Conservation (phyloP, 2,329 filamentous ascomycete genomes). For the Emergomyces pasteurianus region DNA sequence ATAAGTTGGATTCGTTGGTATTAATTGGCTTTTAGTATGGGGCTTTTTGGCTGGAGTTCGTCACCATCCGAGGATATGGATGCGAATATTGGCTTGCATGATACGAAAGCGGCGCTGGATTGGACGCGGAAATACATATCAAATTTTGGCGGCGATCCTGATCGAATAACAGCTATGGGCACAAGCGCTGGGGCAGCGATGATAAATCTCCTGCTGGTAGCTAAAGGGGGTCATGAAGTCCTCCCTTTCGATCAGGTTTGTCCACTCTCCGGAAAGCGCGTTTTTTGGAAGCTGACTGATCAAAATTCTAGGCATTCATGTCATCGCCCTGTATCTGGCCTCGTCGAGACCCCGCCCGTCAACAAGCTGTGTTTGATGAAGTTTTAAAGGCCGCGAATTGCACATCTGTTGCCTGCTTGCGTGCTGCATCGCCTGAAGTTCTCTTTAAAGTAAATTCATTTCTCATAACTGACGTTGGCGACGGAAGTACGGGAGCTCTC, state of each 20-base stretch:
- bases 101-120: slow-evolving; percentile 4
- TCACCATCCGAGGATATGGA: slow-evolving; percentile 4
- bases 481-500: not conserved
- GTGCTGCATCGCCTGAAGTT: not conserved
- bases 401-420: slow-evolving; percentile 5
- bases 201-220: slow-evolving; percentile 4
- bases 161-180: slow-evolving; percentile 5
- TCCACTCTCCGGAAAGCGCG: not conserved
- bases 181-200: slow-evolving; percentile 4
- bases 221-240: not conserved
- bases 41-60: slow-evolving; percentile 5
- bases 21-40: slow-evolving; percentile 1
- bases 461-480: slow-evolving; percentile 5
- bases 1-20: not conserved
- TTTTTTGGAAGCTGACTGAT: not conserved
- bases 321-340: slow-evolving; percentile 6
- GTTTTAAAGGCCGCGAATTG: slow-evolving; percentile 8
- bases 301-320: slow-evolving; percentile 5
- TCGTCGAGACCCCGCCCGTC: slow-evolving; percentile 1
- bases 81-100: slow-evolving; percentile 6
- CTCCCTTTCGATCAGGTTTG: slow-evolving; percentile 1
- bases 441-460: slow-evolving; percentile 8
- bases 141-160: slow-evolving; percentile 8
- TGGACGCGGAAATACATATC: slow-evolving; percentile 6
- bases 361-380: slow-evolving; percentile 4